Conservation (phyloP, 345 rosid genomes). For the Crucihimalaya himalaica region DNA sequence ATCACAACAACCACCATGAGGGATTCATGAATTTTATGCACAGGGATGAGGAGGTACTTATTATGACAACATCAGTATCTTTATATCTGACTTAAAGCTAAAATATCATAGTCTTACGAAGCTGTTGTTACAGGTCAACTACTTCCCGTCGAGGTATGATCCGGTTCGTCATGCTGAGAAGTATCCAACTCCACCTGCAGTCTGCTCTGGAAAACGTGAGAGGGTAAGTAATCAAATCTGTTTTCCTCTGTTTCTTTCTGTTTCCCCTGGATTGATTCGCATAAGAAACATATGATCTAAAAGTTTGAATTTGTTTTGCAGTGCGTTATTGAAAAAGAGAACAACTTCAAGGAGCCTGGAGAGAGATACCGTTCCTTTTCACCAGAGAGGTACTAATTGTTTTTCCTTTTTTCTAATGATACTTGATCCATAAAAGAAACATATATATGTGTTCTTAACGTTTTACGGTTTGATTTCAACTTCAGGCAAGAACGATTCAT, state of each 20-base stretch:
- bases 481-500: slow-evolving; percentile 85
- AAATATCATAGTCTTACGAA: slow-evolving; percentile 13
- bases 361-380: slow-evolving; percentile 80
- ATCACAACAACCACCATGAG: slow-evolving; percentile 92
- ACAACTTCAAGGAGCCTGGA: slow-evolving; percentile 94
- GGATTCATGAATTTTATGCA: slow-evolving; percentile 97
- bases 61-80: background rate
- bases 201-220: slow-evolving; percentile 78
- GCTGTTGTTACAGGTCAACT: slow-evolving; percentile 43
- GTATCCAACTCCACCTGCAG: slow-evolving; percentile 62
- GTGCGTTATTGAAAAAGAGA: slow-evolving; percentile 75
- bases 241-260: background rate
- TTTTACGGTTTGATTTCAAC: background rate
- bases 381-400: slow-evolving; percentile 64
- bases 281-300: background rate
- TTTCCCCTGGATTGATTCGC: background rate
- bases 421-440: background rate
- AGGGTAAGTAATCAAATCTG: slow-evolving; percentile 49
- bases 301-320: slow-evolving; percentile 36
- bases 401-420: background rate
- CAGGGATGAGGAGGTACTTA: slow-evolving; percentile 83
- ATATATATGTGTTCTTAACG: background rate
- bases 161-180: slow-evolving; percentile 85
- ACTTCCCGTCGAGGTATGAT: slow-evolving; percentile 93
- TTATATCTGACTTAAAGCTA: background rate